Evolutionary conservation across 108 stramenopile genomes (phyloP).

Genomic region (Skeletonema costatum): DNA sequence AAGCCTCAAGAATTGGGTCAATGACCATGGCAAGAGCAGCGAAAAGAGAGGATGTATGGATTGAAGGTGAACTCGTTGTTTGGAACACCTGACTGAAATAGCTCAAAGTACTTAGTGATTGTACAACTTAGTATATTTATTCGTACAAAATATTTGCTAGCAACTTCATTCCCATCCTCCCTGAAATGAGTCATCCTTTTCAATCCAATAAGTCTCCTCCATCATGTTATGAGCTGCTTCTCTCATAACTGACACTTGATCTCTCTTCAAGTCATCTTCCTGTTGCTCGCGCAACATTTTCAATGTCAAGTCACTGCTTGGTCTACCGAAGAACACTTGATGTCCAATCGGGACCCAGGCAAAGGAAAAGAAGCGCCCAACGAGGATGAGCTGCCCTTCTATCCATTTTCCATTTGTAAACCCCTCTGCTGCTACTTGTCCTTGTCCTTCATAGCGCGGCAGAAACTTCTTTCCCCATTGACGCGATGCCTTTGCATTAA

Average conservation of each 20-base stretch:
- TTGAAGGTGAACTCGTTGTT: background rate
- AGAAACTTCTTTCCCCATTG: conserved; percentile 76
- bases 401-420: conserved; percentile 62
- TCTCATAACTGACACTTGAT: conserved; percentile 22
- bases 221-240: conserved; percentile 14
- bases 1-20: conserved; percentile 6
- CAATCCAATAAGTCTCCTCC: conserved; percentile 36
- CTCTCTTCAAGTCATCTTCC: conserved; percentile 22
- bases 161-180: conserved; percentile 18
- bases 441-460: conserved; percentile 61
- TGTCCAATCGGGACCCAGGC: conserved; percentile 80
- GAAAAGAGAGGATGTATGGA: background rate
- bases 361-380: conserved; percentile 74
- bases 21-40: background rate
- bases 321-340: conserved; percentile 84
- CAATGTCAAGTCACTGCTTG: conserved; percentile 62
- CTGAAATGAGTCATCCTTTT: conserved; percentile 16
- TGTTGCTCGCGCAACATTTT: conserved; percentile 55
- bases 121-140: background rate
- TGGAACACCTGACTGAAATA: background rate
- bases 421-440: conserved; percentile 75
- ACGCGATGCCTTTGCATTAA: conserved; percentile 56
- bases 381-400: conserved; percentile 80
- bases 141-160: background rate
- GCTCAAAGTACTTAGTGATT: background rate